A percentile compares a stretch with the other conserved stretches of the same genome.
Conservation (phyloP, 306 rosid species). For the Lotus japonicus region DNA sequence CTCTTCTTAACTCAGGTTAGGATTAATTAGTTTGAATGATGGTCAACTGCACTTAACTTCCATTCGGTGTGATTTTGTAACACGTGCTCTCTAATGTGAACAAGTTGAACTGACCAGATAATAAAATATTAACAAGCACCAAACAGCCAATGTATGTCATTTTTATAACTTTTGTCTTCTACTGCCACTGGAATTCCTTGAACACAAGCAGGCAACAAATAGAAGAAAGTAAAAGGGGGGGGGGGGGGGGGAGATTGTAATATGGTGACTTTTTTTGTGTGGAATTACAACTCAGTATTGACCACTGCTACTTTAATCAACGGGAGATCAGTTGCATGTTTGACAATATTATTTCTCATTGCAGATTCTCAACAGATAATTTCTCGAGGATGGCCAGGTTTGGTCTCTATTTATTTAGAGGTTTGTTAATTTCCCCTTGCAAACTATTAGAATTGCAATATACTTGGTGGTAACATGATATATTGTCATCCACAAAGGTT, state of each 20-base stretch:
- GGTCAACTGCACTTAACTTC: conserved; percentile 5
- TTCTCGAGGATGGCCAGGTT: conserved; percentile 82
- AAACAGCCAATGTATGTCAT: conserved; percentile 10
- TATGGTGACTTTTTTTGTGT: conserved; percentile 8
- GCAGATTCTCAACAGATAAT: conserved; percentile 74
- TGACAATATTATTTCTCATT: conserved; percentile 13
- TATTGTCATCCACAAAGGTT: neutral
- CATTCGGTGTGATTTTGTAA: conserved; percentile 6
- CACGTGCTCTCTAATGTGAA: conserved; percentile 9
- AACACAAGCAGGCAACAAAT: neutral
- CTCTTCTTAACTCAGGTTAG: conserved; percentile 64
- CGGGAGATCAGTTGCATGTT: neutral
- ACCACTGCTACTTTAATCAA: neutral
- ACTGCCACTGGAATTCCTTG: neutral
- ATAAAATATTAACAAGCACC: neutral
- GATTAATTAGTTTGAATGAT: conserved; percentile 15
- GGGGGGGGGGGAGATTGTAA: neutral
- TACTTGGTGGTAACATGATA: neutral
- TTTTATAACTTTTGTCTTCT: conserved; percentile 1
- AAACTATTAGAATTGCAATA: conserved; percentile 7
- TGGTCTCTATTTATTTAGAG: conserved; percentile 73
- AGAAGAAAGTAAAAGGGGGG: neutral
- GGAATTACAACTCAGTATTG: neutral
- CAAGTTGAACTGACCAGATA: conserved; percentile 2
- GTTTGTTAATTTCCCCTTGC: conserved; percentile 31